A percentile compares a stretch with the other conserved stretches of the same genome.
These are phyloP conservation scores for Aspergillus baeticus DNA, from an alignment of 495 filamentous ascomycete species.

Conservation along the genomic window DNA sequence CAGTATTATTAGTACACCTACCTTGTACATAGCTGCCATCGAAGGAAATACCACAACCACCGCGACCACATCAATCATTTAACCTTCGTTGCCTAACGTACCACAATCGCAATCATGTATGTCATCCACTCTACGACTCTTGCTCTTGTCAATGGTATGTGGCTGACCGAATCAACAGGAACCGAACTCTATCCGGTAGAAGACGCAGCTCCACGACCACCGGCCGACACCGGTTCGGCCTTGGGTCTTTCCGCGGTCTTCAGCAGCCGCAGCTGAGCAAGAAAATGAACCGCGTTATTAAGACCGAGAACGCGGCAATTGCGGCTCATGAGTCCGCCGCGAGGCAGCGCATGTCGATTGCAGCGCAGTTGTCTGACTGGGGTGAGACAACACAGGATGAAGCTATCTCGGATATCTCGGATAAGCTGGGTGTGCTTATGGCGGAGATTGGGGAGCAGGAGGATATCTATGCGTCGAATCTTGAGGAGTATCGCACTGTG, in stretches of 20 bases:
- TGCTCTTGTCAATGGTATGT: too few species aligned
- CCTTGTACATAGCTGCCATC: not conserved
- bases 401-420: constrained; percentile 80
- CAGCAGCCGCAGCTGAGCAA: constrained; percentile 82
- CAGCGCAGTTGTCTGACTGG: constrained; percentile 93
- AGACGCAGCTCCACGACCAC: constrained; percentile 37
- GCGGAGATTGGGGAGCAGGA: constrained; percentile 92
- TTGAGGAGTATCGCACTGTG: constrained; percentile 77
- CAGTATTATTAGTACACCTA: not conserved
- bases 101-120: constrained; percentile 9
- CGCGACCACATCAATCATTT: not conserved
- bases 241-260: constrained; percentile 76
- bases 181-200: constrained; percentile 60
- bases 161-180: constrained; percentile 37
- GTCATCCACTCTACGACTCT: not conserved
- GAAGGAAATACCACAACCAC: not conserved
- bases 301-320: constrained; percentile 83
- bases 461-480: constrained; percentile 76
- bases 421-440: constrained; percentile 91
- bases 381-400: constrained; percentile 87
- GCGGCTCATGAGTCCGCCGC: constrained; percentile 78
- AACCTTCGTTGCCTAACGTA: not conserved
- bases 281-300: constrained; percentile 86
- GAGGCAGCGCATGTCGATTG: constrained; percentile 77
- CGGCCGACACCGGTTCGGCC: constrained; percentile 64